Evolutionary conservation across 768 basidiomycete genomes (phyloP).

Genomic region (Termitomyces sp.): DNA sequence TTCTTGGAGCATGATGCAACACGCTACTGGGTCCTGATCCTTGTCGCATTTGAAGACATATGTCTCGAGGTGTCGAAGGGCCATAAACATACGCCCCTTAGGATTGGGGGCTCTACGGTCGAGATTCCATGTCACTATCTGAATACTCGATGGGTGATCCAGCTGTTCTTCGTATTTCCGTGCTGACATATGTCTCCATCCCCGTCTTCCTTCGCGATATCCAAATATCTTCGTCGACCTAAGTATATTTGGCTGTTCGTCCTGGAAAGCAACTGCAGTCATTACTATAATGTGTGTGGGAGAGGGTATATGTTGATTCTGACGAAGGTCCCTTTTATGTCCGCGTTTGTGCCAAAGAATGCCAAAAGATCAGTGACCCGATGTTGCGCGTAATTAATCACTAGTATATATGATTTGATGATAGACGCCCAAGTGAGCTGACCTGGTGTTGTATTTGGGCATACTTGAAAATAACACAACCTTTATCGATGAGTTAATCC

Average conservation of each 20-base stretch:
- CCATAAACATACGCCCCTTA: conserved; percentile 38
- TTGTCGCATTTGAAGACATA: conserved; percentile 43
- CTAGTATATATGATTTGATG: conserved; percentile 5
- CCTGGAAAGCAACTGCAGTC: conserved; percentile 8
- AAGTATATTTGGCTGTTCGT: conserved; percentile 21
- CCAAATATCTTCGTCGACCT: conserved; percentile 30
- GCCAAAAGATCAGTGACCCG: background rate
- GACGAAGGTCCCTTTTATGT: background rate
- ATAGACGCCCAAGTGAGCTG: background rate
- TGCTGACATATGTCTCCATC: conserved; percentile 41
- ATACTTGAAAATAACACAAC: conserved; percentile 1
- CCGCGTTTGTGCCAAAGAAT: background rate
- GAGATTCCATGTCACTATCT: conserved; percentile 70
- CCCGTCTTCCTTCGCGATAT: conserved; percentile 30
- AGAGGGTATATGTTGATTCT: background rate
- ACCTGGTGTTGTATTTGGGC: background rate
- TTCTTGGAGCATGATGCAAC: conserved; percentile 68
- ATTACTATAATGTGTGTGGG: background rate
- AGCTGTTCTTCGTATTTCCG: conserved; percentile 22
- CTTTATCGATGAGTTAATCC: conserved; percentile 5
- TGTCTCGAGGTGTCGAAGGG: conserved; percentile 49
- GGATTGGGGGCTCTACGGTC: conserved; percentile 35
- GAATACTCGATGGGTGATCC: conserved; percentile 29
- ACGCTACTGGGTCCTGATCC: conserved; percentile 46
- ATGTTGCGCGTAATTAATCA: background rate